Conservation (phyloP, 768 basidiomycete species). For the Galerina sulciceps region DNA sequence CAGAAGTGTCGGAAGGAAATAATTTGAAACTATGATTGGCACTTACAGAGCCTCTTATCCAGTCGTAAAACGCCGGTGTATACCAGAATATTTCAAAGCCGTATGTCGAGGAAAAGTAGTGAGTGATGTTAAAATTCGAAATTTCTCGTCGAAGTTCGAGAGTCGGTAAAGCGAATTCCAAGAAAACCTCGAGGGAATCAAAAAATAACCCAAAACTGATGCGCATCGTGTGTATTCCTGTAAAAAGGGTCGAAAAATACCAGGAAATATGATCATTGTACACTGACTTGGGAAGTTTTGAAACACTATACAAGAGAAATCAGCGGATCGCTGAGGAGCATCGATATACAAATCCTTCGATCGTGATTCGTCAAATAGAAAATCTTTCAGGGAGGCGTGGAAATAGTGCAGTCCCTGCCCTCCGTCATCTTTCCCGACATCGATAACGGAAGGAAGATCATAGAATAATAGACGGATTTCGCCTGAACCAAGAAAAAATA, state of each 20-base stretch:
- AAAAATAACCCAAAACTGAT: neutral
- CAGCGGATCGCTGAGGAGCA: neutral
- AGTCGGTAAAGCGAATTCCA: neutral
- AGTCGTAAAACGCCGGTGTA: no score
- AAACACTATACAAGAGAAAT: neutral
- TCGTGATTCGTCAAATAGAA: conserved; percentile 1
- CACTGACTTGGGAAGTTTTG: neutral
- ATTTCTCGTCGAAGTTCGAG: neutral
- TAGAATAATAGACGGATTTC: neutral
- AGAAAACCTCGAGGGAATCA: neutral
- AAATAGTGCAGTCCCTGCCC: neutral
- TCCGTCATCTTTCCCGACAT: neutral
- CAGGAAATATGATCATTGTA: neutral
- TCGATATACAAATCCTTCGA: neutral
- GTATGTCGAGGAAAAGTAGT: neutral
- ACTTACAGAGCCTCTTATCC: no score
- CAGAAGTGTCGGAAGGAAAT: no score
- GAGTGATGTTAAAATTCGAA: neutral
- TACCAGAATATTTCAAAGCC: neutral
- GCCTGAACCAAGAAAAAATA: conserved; percentile 2
- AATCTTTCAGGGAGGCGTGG: conserved; percentile 11
- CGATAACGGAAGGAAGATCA: conserved; percentile 7
- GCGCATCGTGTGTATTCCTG: neutral
- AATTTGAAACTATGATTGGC: no score
- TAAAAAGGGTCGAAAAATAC: no score